Evolutionary conservation across 2,329 filamentous ascomycete genomes (phyloP).

Genomic region (Pseudogymnoascus sp.): DNA sequence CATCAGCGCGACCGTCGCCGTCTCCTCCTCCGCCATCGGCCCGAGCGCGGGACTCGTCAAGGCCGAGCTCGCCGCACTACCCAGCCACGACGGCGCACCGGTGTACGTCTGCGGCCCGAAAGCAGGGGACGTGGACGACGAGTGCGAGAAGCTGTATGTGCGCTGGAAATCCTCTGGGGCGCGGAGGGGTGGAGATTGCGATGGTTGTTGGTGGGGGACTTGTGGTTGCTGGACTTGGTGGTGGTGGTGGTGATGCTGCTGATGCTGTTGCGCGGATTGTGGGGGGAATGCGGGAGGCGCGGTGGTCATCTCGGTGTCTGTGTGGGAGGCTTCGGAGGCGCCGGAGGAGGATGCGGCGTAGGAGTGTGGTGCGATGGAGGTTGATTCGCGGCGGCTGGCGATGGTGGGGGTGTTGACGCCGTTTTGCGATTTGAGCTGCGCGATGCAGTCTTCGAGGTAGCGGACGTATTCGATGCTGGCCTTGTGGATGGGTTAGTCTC

Average conservation of each 20-base stretch:
- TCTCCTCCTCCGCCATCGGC: slow-evolving; percentile 43
- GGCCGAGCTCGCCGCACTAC: slow-evolving; percentile 35
- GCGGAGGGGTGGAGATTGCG: slow-evolving; percentile 42
- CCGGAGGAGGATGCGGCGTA: slow-evolving; percentile 17
- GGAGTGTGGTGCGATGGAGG: slow-evolving; percentile 30
- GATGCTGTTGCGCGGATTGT: background rate
- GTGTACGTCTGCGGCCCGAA: slow-evolving; percentile 42
- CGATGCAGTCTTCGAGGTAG: slow-evolving; percentile 83
- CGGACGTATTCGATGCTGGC: slow-evolving; percentile 94
- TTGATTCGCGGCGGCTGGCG: slow-evolving; percentile 16
- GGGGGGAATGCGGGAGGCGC: background rate
- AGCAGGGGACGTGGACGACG: slow-evolving; percentile 46
- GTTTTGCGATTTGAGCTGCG: slow-evolving; percentile 59
- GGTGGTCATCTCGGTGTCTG: background rate
- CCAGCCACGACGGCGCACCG: slow-evolving; percentile 33
- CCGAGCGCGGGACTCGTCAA: slow-evolving; percentile 49
- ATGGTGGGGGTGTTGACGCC: slow-evolving; percentile 20
- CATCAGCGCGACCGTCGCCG: slow-evolving; percentile 72
- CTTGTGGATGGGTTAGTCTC: slow-evolving; percentile 36
- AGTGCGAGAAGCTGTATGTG: slow-evolving; percentile 41
- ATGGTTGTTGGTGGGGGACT: slow-evolving; percentile 26
- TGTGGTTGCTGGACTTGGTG: slow-evolving; percentile 24
- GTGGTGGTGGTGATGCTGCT: slow-evolving; percentile 8
- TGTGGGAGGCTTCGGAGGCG: slow-evolving; percentile 1
- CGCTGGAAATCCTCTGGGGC: slow-evolving; percentile 40